Conservation (phyloP, 1,139 yeast species). For the Sugiyamaella grinbergsii region DNA sequence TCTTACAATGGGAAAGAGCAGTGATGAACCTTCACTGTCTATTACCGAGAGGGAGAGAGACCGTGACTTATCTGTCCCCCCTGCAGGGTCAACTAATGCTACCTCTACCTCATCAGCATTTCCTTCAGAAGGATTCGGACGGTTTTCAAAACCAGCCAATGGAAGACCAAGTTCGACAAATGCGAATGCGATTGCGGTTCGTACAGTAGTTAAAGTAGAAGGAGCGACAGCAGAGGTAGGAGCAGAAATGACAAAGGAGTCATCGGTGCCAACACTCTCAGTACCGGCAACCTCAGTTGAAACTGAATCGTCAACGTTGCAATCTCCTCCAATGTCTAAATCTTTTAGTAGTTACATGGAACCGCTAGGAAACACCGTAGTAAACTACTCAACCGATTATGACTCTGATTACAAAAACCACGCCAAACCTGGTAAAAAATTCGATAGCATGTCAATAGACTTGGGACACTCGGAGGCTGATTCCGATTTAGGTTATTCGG, state of each 20-base stretch:
- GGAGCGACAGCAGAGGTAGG: background rate
- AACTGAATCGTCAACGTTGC: too few species aligned
- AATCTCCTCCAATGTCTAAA: background rate
- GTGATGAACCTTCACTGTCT: background rate
- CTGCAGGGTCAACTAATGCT: background rate
- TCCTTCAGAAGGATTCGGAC: slow-evolving; percentile 20
- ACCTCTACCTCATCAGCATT: slow-evolving; percentile 14
- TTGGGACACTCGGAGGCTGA: background rate
- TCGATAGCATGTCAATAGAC: slow-evolving; percentile 11
- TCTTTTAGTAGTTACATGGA: slow-evolving; percentile 3
- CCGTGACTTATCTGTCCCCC: slow-evolving; percentile 6
- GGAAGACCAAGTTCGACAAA: background rate
- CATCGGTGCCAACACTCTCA: too few species aligned
- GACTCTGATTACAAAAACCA: slow-evolving; percentile 11
- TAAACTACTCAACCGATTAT: slow-evolving; percentile 21
- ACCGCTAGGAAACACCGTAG: slow-evolving; percentile 25
- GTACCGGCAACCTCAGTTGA: too few species aligned
- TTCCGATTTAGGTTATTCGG: background rate
- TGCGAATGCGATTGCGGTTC: too few species aligned
- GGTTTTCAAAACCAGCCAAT: background rate
- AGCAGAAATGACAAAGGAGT: background rate
- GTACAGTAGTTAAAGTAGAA: background rate
- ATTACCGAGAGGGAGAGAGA: background rate
- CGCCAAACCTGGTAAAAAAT: background rate
- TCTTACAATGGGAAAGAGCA: background rate